Evolutionary conservation across 225 moss, liverwort and hornwort genomes (phyloP).

Genomic region (Anthoceros angustus): DNA sequence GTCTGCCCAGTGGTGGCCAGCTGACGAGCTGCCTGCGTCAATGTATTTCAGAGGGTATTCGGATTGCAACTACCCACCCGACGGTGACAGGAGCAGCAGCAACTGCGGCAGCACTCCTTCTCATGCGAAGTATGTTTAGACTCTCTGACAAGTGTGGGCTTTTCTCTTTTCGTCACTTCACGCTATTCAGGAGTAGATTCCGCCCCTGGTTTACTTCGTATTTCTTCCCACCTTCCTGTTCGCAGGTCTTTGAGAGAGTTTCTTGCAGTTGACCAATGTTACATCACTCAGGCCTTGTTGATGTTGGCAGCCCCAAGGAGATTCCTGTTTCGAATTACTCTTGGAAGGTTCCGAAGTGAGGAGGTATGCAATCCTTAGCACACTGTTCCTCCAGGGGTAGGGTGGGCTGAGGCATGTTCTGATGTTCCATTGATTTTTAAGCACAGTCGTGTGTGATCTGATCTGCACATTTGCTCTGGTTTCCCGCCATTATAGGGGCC

Average conservation of each 20-base stretch:
- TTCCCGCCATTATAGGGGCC: no score
- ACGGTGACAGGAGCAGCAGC: constrained; percentile 52
- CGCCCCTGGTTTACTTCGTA: background rate
- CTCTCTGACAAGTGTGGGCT: background rate
- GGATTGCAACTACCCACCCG: constrained; percentile 48
- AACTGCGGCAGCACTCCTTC: constrained; percentile 45
- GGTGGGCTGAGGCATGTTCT: background rate
- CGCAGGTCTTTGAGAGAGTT: background rate
- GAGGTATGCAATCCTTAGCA: constrained; percentile 29
- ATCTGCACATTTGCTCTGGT: no score
- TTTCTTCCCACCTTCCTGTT: background rate
- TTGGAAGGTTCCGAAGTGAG: constrained; percentile 82
- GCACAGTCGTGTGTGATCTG: no score
- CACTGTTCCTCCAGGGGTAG: background rate
- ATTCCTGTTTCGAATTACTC: constrained; percentile 57
- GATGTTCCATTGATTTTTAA: background rate
- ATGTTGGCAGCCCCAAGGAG: constrained; percentile 65
- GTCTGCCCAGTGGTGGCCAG: background rate
- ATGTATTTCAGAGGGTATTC: constrained; percentile 55
- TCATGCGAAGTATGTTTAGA: constrained; percentile 63
- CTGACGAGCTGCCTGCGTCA: background rate
- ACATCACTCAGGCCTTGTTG: constrained; percentile 5
- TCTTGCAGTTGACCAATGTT: constrained; percentile 6
- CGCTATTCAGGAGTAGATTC: background rate
- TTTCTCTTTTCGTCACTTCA: background rate